Percentiles rank a stretch among this genome's conserved stretches.
Evolutionary conservation across 148 eudicot species (phyloP).

Genomic region (Cornus controversa): DNA sequence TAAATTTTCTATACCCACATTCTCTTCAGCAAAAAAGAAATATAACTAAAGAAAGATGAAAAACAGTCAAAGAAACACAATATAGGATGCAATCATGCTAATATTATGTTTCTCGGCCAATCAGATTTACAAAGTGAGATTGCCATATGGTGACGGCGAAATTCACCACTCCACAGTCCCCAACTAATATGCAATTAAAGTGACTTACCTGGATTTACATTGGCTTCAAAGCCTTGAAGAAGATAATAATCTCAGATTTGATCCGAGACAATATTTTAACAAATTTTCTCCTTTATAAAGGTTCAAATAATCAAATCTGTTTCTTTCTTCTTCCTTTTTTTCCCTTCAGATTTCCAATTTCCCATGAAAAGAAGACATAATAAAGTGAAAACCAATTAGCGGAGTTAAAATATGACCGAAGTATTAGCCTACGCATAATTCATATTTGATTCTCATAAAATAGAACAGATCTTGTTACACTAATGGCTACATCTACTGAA

Average conservation of each 20-base stretch:
- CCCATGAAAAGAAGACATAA: neutral
- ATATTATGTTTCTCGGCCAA: neutral
- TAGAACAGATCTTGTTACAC: neutral
- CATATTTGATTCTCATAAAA: neutral
- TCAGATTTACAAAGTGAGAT: neutral
- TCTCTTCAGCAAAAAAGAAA: neutral
- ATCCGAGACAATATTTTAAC: neutral
- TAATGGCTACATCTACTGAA: neutral
- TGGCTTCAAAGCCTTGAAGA: neutral
- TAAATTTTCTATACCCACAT: neutral
- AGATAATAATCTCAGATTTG: neutral
- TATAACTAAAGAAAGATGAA: neutral
- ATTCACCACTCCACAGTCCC: too few species aligned
- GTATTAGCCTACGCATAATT: neutral
- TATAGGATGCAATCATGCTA: neutral
- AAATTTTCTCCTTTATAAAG: too few species aligned
- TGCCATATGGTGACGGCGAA: neutral
- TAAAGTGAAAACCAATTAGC: neutral
- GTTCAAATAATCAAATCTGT: neutral
- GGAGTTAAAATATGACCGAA: neutral
- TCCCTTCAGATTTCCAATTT: neutral
- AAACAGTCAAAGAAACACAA: neutral
- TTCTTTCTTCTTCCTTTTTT: neutral
- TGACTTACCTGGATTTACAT: neutral
- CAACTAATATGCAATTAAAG: neutral